phyloP scores from a whole-genome alignment of 495 filamentous ascomycete species.

The Oidiodendron maius region DNA sequence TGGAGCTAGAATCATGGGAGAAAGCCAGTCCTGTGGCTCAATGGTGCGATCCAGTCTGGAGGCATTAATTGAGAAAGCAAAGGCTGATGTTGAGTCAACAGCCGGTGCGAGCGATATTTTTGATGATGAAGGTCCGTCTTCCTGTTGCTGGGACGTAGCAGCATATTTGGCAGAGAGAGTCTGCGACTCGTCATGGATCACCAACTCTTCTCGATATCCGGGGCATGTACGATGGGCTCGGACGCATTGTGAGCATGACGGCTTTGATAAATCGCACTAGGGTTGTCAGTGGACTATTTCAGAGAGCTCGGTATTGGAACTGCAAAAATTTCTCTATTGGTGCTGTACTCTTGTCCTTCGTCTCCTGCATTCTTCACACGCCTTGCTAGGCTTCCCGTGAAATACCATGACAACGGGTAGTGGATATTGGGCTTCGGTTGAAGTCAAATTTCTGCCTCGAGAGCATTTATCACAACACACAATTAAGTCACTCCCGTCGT shows the following conservation, averaged over 20 bases:
- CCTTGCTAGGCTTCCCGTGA: no score
- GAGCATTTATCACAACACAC: no score
- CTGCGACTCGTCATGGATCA: constrained; percentile 65
- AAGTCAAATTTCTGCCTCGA: no score
- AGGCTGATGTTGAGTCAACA: neutral
- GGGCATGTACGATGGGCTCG: constrained; percentile 57
- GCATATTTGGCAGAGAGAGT: constrained; percentile 33
- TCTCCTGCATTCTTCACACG: no score
- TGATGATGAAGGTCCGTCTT: neutral
- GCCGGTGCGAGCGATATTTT: neutral
- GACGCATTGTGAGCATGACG: constrained; percentile 61
- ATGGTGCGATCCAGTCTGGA: neutral
- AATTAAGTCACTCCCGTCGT: no score
- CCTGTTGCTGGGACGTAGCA: neutral
- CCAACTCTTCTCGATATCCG: constrained; percentile 65
- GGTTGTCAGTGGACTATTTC: no score
- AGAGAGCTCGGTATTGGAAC: no score
- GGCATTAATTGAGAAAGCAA: neutral
- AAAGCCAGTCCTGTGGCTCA: neutral
- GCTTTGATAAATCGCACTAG: constrained; percentile 63
- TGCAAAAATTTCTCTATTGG: no score
- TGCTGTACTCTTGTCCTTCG: no score
- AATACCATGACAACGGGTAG: no score
- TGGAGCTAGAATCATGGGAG: neutral
- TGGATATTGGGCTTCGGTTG: no score